Conservation (phyloP, 768 basidiomycete species). For the Sarcodon aspratus region DNA sequence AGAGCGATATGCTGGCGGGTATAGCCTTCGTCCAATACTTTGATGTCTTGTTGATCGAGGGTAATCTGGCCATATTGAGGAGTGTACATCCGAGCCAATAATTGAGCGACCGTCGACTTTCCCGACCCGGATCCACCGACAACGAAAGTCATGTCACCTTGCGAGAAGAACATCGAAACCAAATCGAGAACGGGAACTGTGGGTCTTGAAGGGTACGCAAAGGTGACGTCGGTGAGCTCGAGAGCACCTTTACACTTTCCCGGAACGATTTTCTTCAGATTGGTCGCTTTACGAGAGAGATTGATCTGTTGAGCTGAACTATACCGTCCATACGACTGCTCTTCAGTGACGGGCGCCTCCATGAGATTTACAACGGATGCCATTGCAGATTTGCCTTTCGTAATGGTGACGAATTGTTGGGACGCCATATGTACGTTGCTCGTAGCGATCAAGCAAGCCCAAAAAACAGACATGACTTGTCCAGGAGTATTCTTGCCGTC, state of each 20-base stretch:
- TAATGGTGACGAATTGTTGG: conserved; percentile 65
- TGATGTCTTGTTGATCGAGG: conserved; percentile 75
- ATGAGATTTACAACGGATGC: conserved; percentile 53
- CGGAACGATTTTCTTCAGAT: conserved; percentile 58
- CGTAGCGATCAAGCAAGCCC: conserved; percentile 90
- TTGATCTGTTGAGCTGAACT: conserved; percentile 5
- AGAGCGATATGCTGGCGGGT: conserved; percentile 59
- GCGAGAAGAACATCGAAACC: conserved; percentile 58
- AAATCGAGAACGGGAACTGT: conserved; percentile 43
- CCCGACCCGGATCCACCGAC: conserved; percentile 73
- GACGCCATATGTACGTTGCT: conserved; percentile 82
- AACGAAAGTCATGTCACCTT: conserved; percentile 66
- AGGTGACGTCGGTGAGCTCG: conserved; percentile 44
- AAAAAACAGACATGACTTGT: conserved; percentile 93
- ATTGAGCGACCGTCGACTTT: conserved; percentile 59
- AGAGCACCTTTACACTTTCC: conserved; percentile 59
- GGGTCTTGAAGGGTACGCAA: conserved; percentile 67
- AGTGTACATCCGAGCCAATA: conserved; percentile 64
- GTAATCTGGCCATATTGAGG: conserved; percentile 54
- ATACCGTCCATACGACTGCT: background rate
- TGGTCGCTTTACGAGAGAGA: conserved; percentile 9
- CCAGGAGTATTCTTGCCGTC: conserved; percentile 58
- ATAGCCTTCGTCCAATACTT: conserved; percentile 63
- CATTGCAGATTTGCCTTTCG: conserved; percentile 79
- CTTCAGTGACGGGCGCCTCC: conserved; percentile 21